Evolutionary conservation across 129 eudicot species (phyloP).

Genomic region (Flaveria trinervia): DNA sequence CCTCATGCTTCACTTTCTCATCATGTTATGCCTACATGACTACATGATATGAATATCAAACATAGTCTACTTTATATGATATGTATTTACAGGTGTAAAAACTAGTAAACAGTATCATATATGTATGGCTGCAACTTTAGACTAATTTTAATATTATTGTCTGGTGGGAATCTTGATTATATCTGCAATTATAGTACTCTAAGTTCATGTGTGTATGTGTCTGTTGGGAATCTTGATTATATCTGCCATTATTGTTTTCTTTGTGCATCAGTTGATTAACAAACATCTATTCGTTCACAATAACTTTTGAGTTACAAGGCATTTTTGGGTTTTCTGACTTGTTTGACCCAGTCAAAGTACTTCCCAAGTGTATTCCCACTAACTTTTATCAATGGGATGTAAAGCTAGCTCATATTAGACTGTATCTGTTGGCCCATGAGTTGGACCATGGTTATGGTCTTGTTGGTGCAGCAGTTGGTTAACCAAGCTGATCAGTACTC

Average conservation of each 20-base stretch:
- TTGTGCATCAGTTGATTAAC: slow-evolving; percentile 10
- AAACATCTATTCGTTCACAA: too few relatives aligned
- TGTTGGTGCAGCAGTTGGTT: slow-evolving; percentile 22
- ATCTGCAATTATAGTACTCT: slow-evolving; percentile 23
- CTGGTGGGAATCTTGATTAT: slow-evolving; percentile 22
- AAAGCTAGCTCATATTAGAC: slow-evolving; percentile 35
- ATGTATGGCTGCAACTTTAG: slow-evolving; percentile 29
- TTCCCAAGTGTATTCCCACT: slow-evolving; percentile 41
- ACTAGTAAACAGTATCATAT: slow-evolving; percentile 17
- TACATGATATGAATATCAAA: slow-evolving; percentile 18
- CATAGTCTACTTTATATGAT: slow-evolving; percentile 6
- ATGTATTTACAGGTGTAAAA: slow-evolving; percentile 22
- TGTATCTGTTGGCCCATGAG: slow-evolving; percentile 38
- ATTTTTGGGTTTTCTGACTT: slow-evolving; percentile 25
- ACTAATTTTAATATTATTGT: slow-evolving; percentile 17
- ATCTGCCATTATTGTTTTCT: slow-evolving; percentile 25
- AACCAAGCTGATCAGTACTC: too few relatives aligned
- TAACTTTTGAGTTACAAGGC: too few relatives aligned
- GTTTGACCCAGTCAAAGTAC: slow-evolving; percentile 39
- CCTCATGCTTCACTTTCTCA: slow-evolving; percentile 33
- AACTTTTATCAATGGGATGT: slow-evolving; percentile 39
- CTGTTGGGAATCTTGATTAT: slow-evolving; percentile 33
- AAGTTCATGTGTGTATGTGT: slow-evolving; percentile 18
- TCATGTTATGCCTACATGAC: slow-evolving; percentile 29
- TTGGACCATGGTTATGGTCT: slow-evolving; percentile 30